Base-by-base conservation (phyloP, 1,284 basidiomycete genomes). In the Ceratorhiza oryzae-sativae region DNA sequence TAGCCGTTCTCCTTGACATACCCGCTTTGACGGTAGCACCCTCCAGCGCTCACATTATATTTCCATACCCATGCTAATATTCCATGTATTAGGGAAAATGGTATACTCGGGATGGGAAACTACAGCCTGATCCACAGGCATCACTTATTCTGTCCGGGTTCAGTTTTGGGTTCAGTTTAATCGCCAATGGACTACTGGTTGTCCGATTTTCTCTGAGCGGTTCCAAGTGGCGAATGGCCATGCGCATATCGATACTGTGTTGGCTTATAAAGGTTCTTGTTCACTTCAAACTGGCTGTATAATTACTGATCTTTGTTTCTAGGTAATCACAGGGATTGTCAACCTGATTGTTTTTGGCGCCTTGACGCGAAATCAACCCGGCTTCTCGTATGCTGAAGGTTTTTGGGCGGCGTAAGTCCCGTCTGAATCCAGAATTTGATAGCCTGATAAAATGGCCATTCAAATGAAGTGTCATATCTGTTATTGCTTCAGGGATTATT, bases 1-100 rank as follows among this genome's bases (percentile, higher is more conserved):
- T 82, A 10, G 77, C 80, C 1, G 82, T 82, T 5, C 73, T 84
- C 23, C 73, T 83, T 20, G 82, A 83, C 71, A 82, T 84, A n/a
- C 82, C 83, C 0, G 82, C 81, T 0, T 74, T 84, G 18, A 78
- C 77, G 2, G 80, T 81, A 63, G n/a, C 75, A 79, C 36, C 3
- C 12, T 36, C 8, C 18, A 2, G 15, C 25, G 45, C 58, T 25
- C 15, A 56, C 20, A 65, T 62, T 71, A 41, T 55, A 45, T 46
- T 56, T 79, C 76, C 82, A 78, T 76, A 76, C 27, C n/a, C 12
- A 34, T 20, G 46, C 62, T 39, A 18, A 67, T 13, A 65, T 68
- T 71, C 51, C 41, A 45, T 45, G 61, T 42, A n/a, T 15, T 45
- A 80, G 80, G 77, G 82, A 78, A 77, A 77, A 42, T 82, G 81